Evolutionary conservation across 345 rosid genomes (phyloP), one percentile per base, ranked within the genome.

Genomic region (Camelina hispida): DNA sequence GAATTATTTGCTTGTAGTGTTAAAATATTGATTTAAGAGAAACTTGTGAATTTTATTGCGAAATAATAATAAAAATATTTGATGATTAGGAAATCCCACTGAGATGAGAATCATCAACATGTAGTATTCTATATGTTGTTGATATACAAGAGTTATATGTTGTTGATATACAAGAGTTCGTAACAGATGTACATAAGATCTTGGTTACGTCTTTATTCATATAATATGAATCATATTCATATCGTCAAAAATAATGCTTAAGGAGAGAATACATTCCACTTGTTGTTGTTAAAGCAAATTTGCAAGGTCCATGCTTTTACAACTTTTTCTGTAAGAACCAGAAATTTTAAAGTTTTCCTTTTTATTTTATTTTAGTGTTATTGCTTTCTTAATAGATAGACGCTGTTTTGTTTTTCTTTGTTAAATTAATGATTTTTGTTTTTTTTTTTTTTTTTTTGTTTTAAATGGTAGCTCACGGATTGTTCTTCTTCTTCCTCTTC

Each of bases 51-150:
- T 13, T 13, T 40, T 38, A 12, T 20, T 13, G 5, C 32, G 34
- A 30, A 16, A 22, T 23, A 15, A 22, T 18, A 13, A 20, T 20
- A 25, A 42, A 53, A 56, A 57, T 58, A 59, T 60, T 17, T 60
- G 55, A 68, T 68, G 32, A 75, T 12, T 16, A 14, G 5, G 25
- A 47, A 68, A 55, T 28, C 54, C 44, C 60, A 77, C 18, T 38
- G 61, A 77, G 80, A 20, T 56, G 59, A 46, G 63, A 55, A 56
- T 38, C 52, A 62, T 38, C 37, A 62, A 61, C 34, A 32, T 40
- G 22, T 58, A 42, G 14, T 54, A 62, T 54, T 46, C 3, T 37
- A 20, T 37, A 5, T 40, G 0, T 71, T 78, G 81, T 78, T n/a
- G n/a, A n/a, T n/a, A n/a, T n/a, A n/a, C n/a, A n/a, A n/a, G n/a